Conservation (phyloP, 306 rosid genomes). For the Ziziphus jujuba region DNA sequence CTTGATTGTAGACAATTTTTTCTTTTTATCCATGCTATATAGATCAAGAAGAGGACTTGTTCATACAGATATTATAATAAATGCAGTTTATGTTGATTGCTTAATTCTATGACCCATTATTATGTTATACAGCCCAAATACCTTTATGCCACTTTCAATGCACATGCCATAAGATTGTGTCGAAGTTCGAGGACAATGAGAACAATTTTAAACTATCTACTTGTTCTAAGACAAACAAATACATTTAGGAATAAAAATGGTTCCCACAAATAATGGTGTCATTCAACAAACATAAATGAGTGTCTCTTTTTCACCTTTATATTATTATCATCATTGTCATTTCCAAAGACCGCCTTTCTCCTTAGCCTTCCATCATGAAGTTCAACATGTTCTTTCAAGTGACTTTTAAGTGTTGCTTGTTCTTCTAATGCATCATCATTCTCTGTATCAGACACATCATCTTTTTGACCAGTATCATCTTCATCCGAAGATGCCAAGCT, state of each 20-base stretch:
- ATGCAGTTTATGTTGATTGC: background rate
- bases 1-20: background rate
- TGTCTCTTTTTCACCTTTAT: slow-evolving; percentile 45
- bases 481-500: slow-evolving; percentile 47
- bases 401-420: slow-evolving; percentile 28
- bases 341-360: slow-evolving; percentile 64
- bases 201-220: no score
- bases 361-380: slow-evolving; percentile 72
- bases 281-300: slow-evolving; percentile 9
- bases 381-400: slow-evolving; percentile 67
- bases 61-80: no score
- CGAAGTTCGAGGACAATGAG: no score
- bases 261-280: slow-evolving; percentile 3
- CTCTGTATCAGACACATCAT: slow-evolving; percentile 38
- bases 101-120: background rate
- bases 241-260: background rate
- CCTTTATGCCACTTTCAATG: no score
- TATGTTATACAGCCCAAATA: background rate
- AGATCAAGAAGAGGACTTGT: background rate
- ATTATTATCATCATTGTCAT: slow-evolving; percentile 50
- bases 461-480: slow-evolving; percentile 34
- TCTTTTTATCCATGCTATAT: background rate
- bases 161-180: no score
- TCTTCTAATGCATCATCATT: slow-evolving; percentile 27
- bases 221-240: no score